These are phyloP conservation scores for Pyrrhoderma lamaoense DNA, from an alignment of 1,284 basidiomycete genomes.

Conservation along the genomic window DNA sequence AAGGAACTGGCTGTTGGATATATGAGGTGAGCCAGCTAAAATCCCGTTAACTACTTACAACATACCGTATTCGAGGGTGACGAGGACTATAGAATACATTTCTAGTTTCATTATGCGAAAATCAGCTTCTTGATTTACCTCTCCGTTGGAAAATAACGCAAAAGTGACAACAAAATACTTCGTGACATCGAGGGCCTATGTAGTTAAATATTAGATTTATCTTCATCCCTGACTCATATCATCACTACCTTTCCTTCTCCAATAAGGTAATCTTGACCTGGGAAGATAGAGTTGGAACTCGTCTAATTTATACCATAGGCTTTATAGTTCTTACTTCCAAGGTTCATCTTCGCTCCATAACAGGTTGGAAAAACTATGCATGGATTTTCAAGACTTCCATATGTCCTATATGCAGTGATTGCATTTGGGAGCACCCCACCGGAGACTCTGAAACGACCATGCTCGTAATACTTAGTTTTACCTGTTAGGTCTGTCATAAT, in stretches of 20 bases:
- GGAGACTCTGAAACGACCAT: slow-evolving; percentile 33
- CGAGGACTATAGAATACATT: slow-evolving; percentile 34
- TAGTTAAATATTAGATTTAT: neutral
- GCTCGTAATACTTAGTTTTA: slow-evolving; percentile 31
- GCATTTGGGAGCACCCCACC: slow-evolving; percentile 36
- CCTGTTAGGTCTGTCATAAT: slow-evolving; percentile 2
- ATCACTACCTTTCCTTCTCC: slow-evolving; percentile 12
- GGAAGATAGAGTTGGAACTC: slow-evolving; percentile 3
- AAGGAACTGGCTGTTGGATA: slow-evolving; percentile 29
- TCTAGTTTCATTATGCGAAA: neutral
- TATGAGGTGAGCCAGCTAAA: neutral
- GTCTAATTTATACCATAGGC: neutral
- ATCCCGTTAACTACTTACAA: neutral
- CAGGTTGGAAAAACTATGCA: slow-evolving; percentile 40
- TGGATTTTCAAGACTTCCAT: slow-evolving; percentile 34
- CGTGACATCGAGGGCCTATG: slow-evolving; percentile 24
- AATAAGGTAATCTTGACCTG: slow-evolving; percentile 20
- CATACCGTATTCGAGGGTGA: slow-evolving; percentile 54
- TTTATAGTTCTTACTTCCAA: slow-evolving; percentile 22
- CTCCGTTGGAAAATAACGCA: slow-evolving; percentile 27
- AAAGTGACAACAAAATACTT: slow-evolving; percentile 28
- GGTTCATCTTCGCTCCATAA: slow-evolving; percentile 33
- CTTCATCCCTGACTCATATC: neutral
- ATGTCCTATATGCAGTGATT: slow-evolving; percentile 37
- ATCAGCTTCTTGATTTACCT: slow-evolving; percentile 19